Evolutionary conservation across 2,329 filamentous ascomycete genomes (phyloP), one percentile per base, ranked within the genome.

Genomic region (Scedosporium aurantiacum): DNA sequence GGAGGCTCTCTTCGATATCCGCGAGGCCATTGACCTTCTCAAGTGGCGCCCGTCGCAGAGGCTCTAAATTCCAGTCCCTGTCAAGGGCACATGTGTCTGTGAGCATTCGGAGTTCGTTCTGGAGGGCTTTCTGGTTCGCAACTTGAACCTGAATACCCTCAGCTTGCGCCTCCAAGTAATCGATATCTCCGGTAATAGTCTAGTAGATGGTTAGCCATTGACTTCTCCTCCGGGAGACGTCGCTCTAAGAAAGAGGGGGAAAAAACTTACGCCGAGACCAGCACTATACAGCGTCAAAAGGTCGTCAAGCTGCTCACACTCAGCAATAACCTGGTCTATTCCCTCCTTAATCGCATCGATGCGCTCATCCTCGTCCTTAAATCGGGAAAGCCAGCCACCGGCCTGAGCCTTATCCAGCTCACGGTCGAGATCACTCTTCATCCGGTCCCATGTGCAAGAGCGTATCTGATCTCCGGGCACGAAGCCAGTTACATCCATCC

Each of bases 101-200:
- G n/a, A 97, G 79, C 40, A 87, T 89, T 71, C 95, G 86, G 1
- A 99, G 81, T 72, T 99, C 94, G 64, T 87, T 90, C 72, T 93
- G 91, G 56, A 99, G 81, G 28, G 96, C 82, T 72, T 96, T 96
- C 72, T 99, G 94, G 68, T 99, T 99, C 47, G 94, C 91, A 21
- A 93, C 93, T 74, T 97, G 94, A 5, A 99, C 93, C 69, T 99
- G 94, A 56, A 99, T 78, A 78, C 94, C 94, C 75, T 99, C 93
- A 5, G 91, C 92, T 73, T 99, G 94, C 1, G 94, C 91, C 76
- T 99, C 94, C 65, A 99, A 97, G 71, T 95, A 97, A 3, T 91
- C 87, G 67, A 99, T 95, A 68, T 99, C 94, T 58, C 97, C 93
- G 62, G 92, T 91, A 32, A 99, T 80, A 57, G 92, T 97, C 88